Percentiles rank a stretch among this genome's conserved stretches.
Evolutionary conservation across 805 yeast species (phyloP).

Genomic region (Candida anglica): DNA sequence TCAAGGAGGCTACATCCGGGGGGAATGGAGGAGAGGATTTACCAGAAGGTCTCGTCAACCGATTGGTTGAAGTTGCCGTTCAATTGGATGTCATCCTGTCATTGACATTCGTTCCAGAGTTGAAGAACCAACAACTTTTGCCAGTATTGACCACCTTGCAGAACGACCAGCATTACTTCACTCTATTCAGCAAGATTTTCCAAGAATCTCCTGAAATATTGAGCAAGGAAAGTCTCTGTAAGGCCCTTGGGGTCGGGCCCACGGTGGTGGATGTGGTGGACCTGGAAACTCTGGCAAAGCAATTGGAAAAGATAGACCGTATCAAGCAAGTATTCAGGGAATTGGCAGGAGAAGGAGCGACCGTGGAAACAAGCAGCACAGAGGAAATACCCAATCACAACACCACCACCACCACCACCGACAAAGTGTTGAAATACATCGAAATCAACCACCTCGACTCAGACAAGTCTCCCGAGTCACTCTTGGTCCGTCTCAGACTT

Average conservation of each 20-base stretch:
- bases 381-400: slow-evolving; percentile 14
- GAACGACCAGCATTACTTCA: slow-evolving; percentile 4
- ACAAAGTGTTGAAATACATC: slow-evolving; percentile 17
- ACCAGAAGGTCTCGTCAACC: slow-evolving; percentile 5
- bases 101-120: background rate
- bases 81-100: slow-evolving; percentile 2
- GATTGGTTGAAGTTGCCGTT: slow-evolving; percentile 4
- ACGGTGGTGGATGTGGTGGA: background rate
- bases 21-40: background rate
- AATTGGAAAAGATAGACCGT: background rate
- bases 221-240: slow-evolving; percentile 6
- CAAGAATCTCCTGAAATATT: slow-evolving; percentile 9
- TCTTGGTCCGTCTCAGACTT: slow-evolving; percentile 26
- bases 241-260: slow-evolving; percentile 3
- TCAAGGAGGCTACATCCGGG: background rate
- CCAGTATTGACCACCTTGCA: too few species aligned
- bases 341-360: too few species aligned
- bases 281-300: background rate
- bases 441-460: slow-evolving; percentile 19
- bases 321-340: too few species aligned
- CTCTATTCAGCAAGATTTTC: slow-evolving; percentile 11
- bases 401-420: slow-evolving; percentile 17
- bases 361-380: background rate
- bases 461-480: slow-evolving; percentile 22
- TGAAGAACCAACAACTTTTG: slow-evolving; percentile 7